Base-by-base conservation (phyloP, 768 basidiomycete genomes). In the Lyophyllum shimeji region DNA sequence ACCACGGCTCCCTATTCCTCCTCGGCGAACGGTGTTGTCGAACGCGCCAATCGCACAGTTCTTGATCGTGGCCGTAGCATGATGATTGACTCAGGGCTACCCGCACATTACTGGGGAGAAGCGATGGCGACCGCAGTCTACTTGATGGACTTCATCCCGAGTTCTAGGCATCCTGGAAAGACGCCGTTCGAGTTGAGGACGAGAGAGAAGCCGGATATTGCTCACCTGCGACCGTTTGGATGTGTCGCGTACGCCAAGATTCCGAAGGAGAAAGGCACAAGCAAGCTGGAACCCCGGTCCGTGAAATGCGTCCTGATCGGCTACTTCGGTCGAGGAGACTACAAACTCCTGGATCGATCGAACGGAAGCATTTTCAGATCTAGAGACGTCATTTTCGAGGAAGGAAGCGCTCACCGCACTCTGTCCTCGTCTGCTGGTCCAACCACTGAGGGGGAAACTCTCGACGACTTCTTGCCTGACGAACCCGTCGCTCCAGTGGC, bases 311-410 rank as follows among this genome's bases (percentile, higher is more conserved):
- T 29, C 29, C 29, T 29, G 29, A 29, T 29, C 9, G 29, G 29
- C 29, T 29, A 29, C 9, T 29, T 29, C 29, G 29, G 29, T 29
- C 29, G 29, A 29, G 29, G 29, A 5, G 29, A 29, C 7, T 53
- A 47, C 33, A 7, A 25, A 18, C 31, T 46, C 2, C 25, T 18
- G 8, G 39, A 55, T 18, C 21, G 18, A 11, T 25, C 23, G 13
- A 40, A 7, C 9, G 9, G 31, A 24, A 2, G n/a, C 4, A 49
- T 55, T n/a, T n/a, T 55, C 1, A 55, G 33, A 27, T 55, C 34
- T 11, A 27, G 37, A 1, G 40, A 55, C 18, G 23, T 55, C 12
- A 55, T 55, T 13, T 55, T 53, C 21, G 52, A 53, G 29, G 29
- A 46, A 27, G 52, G 43, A 13, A 17, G 2, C 15, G 29, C 29